Conservation (phyloP, 148 eudicot genomes). For the Vaccinium myrtillus region DNA sequence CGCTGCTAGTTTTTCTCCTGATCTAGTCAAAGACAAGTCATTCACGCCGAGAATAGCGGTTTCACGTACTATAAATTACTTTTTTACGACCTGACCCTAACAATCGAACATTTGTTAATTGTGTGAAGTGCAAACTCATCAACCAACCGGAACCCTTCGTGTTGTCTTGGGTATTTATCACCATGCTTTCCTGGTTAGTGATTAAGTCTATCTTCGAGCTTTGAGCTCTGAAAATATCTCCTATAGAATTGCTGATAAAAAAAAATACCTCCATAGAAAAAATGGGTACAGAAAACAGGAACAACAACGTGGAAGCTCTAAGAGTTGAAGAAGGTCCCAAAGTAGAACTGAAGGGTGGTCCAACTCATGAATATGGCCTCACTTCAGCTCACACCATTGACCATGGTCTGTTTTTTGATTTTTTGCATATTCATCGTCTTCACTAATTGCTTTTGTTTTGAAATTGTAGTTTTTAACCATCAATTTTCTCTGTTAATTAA, state of each 20-base stretch:
- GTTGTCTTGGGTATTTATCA: neutral
- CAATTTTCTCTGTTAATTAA: neutral
- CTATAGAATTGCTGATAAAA: neutral
- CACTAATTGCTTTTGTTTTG: neutral
- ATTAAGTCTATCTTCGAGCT: neutral
- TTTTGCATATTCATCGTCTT: neutral
- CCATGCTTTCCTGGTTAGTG: neutral
- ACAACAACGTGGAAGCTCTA: slow-evolving; percentile 19
- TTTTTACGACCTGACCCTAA: too few species aligned
- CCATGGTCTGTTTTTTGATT: slow-evolving; percentile 28
- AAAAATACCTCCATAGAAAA: neutral
- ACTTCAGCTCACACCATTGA: slow-evolving; percentile 46
- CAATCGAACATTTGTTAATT: too few species aligned
- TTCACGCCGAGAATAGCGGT: too few species aligned
- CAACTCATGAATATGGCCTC: slow-evolving; percentile 17
- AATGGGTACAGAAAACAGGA: slow-evolving; percentile 31
- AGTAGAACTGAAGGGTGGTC: neutral
- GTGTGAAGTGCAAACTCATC: too few species aligned
- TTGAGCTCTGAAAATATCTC: neutral
- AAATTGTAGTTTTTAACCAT: too few species aligned
- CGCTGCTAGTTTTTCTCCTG: too few species aligned
- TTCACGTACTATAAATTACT: too few species aligned
- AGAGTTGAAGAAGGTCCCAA: slow-evolving; percentile 19
- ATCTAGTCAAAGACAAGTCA: too few species aligned
- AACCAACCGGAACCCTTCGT: too few species aligned